phyloP scores from a whole-genome alignment of 495 filamentous ascomycete genomes.

The Coniosporium apollinis region DNA sequence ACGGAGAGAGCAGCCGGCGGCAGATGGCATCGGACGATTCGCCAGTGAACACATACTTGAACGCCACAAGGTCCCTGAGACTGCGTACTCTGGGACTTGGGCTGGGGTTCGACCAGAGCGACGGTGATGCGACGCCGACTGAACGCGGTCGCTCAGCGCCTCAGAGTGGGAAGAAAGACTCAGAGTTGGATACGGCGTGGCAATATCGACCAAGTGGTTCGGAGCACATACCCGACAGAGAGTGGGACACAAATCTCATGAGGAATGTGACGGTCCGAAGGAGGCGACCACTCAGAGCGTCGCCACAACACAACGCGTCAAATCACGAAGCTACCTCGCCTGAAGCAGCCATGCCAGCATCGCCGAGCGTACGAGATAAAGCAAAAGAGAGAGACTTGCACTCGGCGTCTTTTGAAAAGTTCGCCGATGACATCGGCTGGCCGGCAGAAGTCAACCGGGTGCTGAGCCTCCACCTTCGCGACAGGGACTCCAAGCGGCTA shows the following conservation, averaged over 20 bases:
- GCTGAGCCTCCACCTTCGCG: conserved; percentile 1
- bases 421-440: conserved; percentile 14
- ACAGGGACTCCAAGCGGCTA: conserved; percentile 7
- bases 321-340: no score
- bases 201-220: not conserved
- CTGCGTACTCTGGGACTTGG: conserved; percentile 8
- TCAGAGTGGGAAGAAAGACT: not conserved
- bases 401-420: conserved; percentile 10
- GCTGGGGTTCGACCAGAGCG: conserved; percentile 9
- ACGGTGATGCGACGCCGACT: conserved; percentile 10
- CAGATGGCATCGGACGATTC: conserved; percentile 11
- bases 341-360: conserved; percentile 15
- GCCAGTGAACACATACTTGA: conserved; percentile 3
- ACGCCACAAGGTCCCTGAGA: not conserved
- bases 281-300: conserved; percentile 14
- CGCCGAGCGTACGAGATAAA: conserved; percentile 18
- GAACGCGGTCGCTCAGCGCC: not conserved
- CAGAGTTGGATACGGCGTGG: not conserved
- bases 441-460: conserved; percentile 4
- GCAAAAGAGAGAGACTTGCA: conserved; percentile 9
- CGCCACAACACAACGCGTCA: conserved; percentile 11
- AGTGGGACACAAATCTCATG: conserved; percentile 38
- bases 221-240: conserved; percentile 21
- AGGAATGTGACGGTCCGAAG: conserved; percentile 41
- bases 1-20: conserved; percentile 9